A percentile compares a stretch with the other conserved stretches of the same genome.
These are phyloP conservation scores for Lachancea sp. DNA, from an alignment of 805 yeast species.

Conservation along the genomic window DNA sequence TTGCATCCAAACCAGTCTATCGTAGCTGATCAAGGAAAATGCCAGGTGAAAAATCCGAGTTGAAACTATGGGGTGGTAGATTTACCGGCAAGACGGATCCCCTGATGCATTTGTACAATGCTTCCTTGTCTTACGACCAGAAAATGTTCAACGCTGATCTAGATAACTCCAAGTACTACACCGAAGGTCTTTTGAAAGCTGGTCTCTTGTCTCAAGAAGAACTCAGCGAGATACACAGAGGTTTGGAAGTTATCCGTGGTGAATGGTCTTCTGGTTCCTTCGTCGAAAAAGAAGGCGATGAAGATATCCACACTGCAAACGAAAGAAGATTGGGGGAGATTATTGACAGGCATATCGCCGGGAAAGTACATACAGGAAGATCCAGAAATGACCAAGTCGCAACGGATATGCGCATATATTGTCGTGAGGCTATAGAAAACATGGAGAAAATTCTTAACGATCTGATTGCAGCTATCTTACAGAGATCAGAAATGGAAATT, in stretches of 20 bases:
- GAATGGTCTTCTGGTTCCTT: constrained; percentile 81
- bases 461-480: constrained; percentile 36
- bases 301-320: constrained; percentile 97
- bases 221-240: constrained; percentile 72
- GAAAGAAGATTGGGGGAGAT: constrained; percentile 96
- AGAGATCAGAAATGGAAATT: constrained; percentile 79
- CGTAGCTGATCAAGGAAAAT: not conserved
- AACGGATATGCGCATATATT: constrained; percentile 95
- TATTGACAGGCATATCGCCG: constrained; percentile 89
- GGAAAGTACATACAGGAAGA: constrained; percentile 99
- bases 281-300: constrained; percentile 48
- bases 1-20: no score
- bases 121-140: constrained; percentile 92
- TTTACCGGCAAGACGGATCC: constrained; percentile 97
- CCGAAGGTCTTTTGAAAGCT: constrained; percentile 74
- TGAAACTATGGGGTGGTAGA: constrained; percentile 95
- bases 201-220: constrained; percentile 71
- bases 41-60: constrained; percentile 30
- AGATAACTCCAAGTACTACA: constrained; percentile 90
- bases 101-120: constrained; percentile 93
- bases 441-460: constrained; percentile 59
- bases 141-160: constrained; percentile 92
- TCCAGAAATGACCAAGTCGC: constrained; percentile 98
- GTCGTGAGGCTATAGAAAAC: constrained; percentile 61
- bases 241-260: constrained; percentile 58